Conservation (phyloP, 208 protist species). For the Acanthamoeba healyi region DNA sequence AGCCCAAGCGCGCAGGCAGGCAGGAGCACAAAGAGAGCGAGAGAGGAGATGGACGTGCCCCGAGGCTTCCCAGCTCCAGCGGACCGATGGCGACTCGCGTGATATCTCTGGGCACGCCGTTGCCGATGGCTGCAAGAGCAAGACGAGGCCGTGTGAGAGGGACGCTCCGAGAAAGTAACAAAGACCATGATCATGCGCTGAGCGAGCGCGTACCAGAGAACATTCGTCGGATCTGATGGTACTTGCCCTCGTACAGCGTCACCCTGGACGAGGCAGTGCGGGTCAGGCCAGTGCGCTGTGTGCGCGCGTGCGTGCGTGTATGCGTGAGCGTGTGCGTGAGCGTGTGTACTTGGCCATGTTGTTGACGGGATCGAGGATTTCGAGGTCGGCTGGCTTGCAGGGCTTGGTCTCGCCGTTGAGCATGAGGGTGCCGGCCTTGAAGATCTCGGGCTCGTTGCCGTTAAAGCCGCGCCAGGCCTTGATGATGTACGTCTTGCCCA, state of each 20-base stretch:
- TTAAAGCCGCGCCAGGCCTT: neutral
- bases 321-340: neutral
- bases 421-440: conserved; percentile 5
- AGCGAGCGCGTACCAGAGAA: conserved; percentile 7
- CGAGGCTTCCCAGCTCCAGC: neutral
- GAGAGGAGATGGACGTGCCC: neutral
- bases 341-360: neutral
- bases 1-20: too few species aligned
- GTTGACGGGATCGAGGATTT: conserved; percentile 28
- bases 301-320: too few species aligned
- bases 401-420: conserved; percentile 22
- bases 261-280: neutral
- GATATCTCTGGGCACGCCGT: conserved; percentile 7
- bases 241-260: conserved; percentile 46
- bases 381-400: conserved; percentile 27
- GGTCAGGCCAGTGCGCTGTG: too few species aligned
- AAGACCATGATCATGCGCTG: neutral
- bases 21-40: too few species aligned
- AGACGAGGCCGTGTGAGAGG: neutral
- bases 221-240: conserved; percentile 42
- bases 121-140: conserved; percentile 14
- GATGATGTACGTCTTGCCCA: conserved; percentile 26
- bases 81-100: neutral
- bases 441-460: neutral
- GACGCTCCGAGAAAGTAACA: neutral